Percentiles rank a stretch among this genome's conserved stretches.
These are phyloP conservation scores for Cucumis sativus DNA, from an alignment of 306 rosid genomes.

Conservation along the genomic window Cucumber_9930_V3 NC_026660.2:30734001-30734500, in stretches of 20 bases:
- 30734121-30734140: constrained; percentile 88
- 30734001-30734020: not conserved
- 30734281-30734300: not conserved
- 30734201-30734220: constrained; percentile 99
- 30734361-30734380: constrained; percentile 61
- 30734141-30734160: constrained; percentile 86
- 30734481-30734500: constrained; percentile 62
- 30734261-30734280: not conserved
- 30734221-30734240: constrained; percentile 23
- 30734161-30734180: constrained; percentile 91
- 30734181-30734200: constrained; percentile 99
- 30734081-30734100: not conserved
- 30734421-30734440: constrained; percentile 93
- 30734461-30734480: constrained; percentile 97
- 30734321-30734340: not conserved
- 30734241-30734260: constrained; percentile 1
- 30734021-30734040: not conserved
- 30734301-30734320: not conserved
- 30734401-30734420: constrained; percentile 70
- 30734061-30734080: not conserved
- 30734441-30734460: constrained; percentile 93
- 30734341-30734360: not conserved
- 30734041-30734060: not conserved
- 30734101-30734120: not conserved
- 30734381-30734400: constrained; percentile 85